A percentile compares a stretch with the other conserved stretches of the same genome.
phyloP scores from a whole-genome alignment of 2,329 filamentous ascomycete genomes.

The Elsinoe australis region DNA sequence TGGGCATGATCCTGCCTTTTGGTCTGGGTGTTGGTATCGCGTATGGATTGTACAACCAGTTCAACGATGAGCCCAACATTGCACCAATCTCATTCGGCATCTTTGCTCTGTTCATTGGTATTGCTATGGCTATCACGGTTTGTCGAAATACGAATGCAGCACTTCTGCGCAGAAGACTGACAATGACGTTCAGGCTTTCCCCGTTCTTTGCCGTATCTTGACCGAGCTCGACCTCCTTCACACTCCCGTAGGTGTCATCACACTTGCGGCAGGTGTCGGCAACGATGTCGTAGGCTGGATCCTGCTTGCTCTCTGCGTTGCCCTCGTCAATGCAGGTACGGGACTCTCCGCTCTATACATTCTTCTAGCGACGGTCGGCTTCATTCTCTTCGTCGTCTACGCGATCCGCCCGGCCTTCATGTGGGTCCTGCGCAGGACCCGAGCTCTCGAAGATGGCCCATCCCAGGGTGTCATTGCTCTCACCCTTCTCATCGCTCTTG shows the following conservation, averaged over 20 bases:
- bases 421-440: slow-evolving; percentile 63
- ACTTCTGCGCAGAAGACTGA: background rate
- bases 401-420: slow-evolving; percentile 66
- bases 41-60: slow-evolving; percentile 71
- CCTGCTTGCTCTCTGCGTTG: slow-evolving; percentile 83
- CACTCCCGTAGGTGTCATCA: slow-evolving; percentile 79
- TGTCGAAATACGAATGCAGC: slow-evolving; percentile 21
- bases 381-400: slow-evolving; percentile 66
- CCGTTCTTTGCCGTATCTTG: slow-evolving; percentile 86
- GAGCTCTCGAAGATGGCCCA: slow-evolving; percentile 78
- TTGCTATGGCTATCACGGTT: slow-evolving; percentile 85
- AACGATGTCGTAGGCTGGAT: slow-evolving; percentile 93
- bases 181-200: slow-evolving; percentile 52
- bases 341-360: slow-evolving; percentile 82
- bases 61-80: slow-evolving; percentile 50
- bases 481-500: slow-evolving; percentile 69
- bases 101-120: slow-evolving; percentile 75
- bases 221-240: slow-evolving; percentile 80
- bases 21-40: slow-evolving; percentile 73
- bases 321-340: slow-evolving; percentile 77
- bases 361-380: slow-evolving; percentile 66
- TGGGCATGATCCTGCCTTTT: slow-evolving; percentile 77
- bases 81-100: slow-evolving; percentile 54
- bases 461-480: slow-evolving; percentile 76
- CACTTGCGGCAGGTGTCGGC: slow-evolving; percentile 81